Evolutionary conservation across 257 asterid genomes (phyloP), one percentile per base, ranked within the genome.

Genomic region (Capsicum rhomboideum): DNA sequence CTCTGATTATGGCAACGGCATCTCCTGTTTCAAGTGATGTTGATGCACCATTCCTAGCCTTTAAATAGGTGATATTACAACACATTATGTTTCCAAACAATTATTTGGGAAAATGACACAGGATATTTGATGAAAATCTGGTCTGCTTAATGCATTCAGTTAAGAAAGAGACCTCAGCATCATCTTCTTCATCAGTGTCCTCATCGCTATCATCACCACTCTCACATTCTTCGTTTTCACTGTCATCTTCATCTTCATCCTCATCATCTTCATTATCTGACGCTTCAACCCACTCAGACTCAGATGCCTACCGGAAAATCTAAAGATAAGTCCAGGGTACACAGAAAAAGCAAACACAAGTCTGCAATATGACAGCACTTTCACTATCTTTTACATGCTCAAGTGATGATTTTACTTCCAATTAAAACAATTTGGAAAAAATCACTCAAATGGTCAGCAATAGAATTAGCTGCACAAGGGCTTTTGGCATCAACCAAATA

Each of bases 251-350:
- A 6, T 92, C 97, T 12, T 90, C 96, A 9, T 91, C 97, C 2
- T 91, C 94, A 69, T 91, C 96, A 18, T 91, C 92, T 59, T 91
- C 94, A 55, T 93, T 80, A 42, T 96, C 99, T 10, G 98, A 93
- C 53, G 84, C 96, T 90, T 95, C 98, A 66, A 97, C 81, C 99
- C 99, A 97, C 87, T 97, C 98, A 40, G 99, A 89, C 94, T 91
- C 94, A 80, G 99, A 90, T 68, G 97, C 98, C 99, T 97, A 55
- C 78, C 40, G 42, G 82, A 52, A 66, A 59, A 68, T 61, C 78
- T 14, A 86, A 87, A 75, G 83, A 83, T 84, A 67, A 82, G 26
- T 18, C 17, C 68, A 79, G 28, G 67, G n/a, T 55, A 67, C 50
- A 11, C 20, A 26, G 80, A 86, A 68, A 20, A 84, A 16, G 80